phyloP scores from a whole-genome alignment of 2,329 filamentous ascomycete species.

The Diaporthe vexans region DNA sequence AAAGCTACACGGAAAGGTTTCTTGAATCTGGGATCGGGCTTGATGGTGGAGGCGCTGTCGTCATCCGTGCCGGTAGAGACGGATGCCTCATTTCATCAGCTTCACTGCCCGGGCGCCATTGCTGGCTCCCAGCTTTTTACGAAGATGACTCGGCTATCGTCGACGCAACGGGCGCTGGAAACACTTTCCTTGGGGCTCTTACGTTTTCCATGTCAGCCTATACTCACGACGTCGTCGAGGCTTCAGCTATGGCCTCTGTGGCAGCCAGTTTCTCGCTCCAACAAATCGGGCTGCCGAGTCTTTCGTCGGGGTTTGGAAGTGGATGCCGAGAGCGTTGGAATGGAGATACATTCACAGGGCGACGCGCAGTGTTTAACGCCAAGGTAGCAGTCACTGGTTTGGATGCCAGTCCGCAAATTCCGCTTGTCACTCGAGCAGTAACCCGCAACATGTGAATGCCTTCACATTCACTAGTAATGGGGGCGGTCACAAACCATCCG shows the following conservation, averaged over 20 bases:
- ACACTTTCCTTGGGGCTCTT: constrained; percentile 53
- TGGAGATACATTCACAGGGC: neutral
- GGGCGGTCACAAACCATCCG: too few species aligned
- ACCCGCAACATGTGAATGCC: neutral
- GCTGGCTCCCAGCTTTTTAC: constrained; percentile 51
- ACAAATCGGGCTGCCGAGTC: constrained; percentile 49
- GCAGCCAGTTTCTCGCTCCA: constrained; percentile 52
- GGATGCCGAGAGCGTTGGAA: constrained; percentile 13
- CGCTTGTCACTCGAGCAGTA: neutral
- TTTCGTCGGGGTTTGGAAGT: neutral
- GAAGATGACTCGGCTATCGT: constrained; percentile 44
- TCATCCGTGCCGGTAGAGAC: constrained; percentile 31
- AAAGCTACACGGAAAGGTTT: constrained; percentile 1
- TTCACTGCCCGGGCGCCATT: constrained; percentile 20
- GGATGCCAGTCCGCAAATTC: neutral
- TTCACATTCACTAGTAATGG: neutral
- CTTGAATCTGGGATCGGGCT: constrained; percentile 24
- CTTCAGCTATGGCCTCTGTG: constrained; percentile 51
- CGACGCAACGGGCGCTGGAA: constrained; percentile 54
- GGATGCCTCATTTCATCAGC: constrained; percentile 28
- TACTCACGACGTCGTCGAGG: constrained; percentile 43
- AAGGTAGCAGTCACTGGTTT: neutral
- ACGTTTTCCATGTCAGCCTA: constrained; percentile 47
- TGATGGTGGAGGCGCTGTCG: constrained; percentile 1
- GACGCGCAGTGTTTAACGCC: neutral